These are phyloP conservation scores for Ustilago shanxiensis DNA, from an alignment of 1,284 basidiomycete species.

Conservation along the genomic window DNA sequence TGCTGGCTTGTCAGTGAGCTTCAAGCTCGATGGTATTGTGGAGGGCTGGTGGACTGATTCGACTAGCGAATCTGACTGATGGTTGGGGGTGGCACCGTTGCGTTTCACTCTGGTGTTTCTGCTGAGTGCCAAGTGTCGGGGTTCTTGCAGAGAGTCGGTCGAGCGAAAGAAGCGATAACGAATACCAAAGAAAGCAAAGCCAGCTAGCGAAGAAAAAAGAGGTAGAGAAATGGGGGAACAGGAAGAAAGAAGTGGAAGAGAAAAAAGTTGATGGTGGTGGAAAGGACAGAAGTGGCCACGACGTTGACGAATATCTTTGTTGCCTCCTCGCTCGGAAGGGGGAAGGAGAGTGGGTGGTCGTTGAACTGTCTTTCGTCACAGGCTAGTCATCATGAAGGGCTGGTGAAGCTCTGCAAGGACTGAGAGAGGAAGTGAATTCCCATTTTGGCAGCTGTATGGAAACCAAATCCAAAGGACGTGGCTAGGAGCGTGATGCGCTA, in stretches of 20 bases:
- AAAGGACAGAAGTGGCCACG: conserved; percentile 1
- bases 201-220: conserved; percentile 14
- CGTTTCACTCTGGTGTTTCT: neutral
- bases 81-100: neutral
- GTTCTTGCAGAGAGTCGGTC: neutral
- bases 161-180: neutral
- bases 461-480: neutral
- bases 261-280: conserved; percentile 29
- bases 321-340: neutral
- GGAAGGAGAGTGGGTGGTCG: conserved; percentile 5
- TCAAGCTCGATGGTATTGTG: neutral
- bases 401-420: no score
- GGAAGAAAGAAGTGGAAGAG: conserved; percentile 5
- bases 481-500: conserved; percentile 7
- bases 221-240: conserved; percentile 13
- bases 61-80: conserved; percentile 14
- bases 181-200: conserved; percentile 12
- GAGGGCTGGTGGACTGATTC: neutral
- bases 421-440: neutral
- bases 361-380: conserved; percentile 8
- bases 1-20: conserved; percentile 9
- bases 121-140: conserved; percentile 3
- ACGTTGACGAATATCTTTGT: neutral
- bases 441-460: conserved; percentile 7
- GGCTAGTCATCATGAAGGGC: neutral